Evolutionary conservation across 495 filamentous ascomycete species (phyloP), one percentile per base, ranked within the genome.

Genomic region (Neurospora terricola): DNA sequence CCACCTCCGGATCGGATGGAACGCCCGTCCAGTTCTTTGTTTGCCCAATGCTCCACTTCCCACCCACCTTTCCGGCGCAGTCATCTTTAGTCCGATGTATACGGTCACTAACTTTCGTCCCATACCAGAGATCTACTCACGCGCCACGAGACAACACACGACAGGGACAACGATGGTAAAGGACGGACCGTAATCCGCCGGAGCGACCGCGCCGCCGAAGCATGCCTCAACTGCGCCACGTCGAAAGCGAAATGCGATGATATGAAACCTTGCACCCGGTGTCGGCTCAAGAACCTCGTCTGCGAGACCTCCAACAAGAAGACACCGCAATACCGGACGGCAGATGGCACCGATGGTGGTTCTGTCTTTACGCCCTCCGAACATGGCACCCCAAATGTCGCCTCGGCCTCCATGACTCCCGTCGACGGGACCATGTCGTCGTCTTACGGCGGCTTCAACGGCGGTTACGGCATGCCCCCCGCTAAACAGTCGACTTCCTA

Each of bases 221-320:
- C 77, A 3, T 78, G 77, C 38, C 30, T 62, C 10, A 75, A 45
- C 23, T 78, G 77, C 30, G 74, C 76, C 7, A 42, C 76, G 16
- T 74, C 77, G 66, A 78, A 77, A 30, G 72, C 75, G 2, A 77
- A 78, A 30, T 78, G 77, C 70, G 77, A 78, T 27, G 77, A 78
- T 45, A 54, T 75, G 73, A 78, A 78, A 74, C 77, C 77, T 8
- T 78, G 77, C 69, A 71, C 71, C 36, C 73, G 77, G 9, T 78
- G 77, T 45, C 69, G 66, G 11, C 23, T 30, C 37, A 77, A 78
- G 71, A 69, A 71, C 37, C 38, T 75, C 21, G 30, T 37, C 37
- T 77, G 76, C 48, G 73, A 74, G 72, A 71, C 72, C 16, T 34
- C 72, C 59, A 69, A 40, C 21, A 71, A 72, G 59, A 66, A 72